Base-by-base conservation (phyloP, 306 rosid species). In the Argentina anserina region DNA sequence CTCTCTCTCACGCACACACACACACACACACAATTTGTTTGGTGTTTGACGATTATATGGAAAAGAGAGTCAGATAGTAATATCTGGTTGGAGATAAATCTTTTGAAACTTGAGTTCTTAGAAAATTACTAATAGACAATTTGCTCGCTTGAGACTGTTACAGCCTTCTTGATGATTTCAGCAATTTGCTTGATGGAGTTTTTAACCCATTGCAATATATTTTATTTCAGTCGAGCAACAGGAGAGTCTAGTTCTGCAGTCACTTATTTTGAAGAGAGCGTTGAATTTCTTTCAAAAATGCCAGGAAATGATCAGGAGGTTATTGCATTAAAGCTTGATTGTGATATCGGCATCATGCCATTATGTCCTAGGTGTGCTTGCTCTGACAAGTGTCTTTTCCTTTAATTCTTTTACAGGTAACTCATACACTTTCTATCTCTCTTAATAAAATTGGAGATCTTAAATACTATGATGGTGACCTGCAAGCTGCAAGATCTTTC, bases 361-460 rank as follows among this genome's bases (percentile, higher is more conserved):
- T 56, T 56, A 26, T 58, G 10, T 66, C 63, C 21, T 58, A 26
- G 41, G 63, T 12, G 41, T 63, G 40, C 36, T 31, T 26, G 20
- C 37, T 43, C 47, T 74, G 41, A 25, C 67, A n/a, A 2, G 20
- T 25, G 47, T 13, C 50, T 61, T 50, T 63, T 67, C 40, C 69
- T 39, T 68, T 17, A 58, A 33, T 68, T 62, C 37, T 66, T 66
- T 49, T 58, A 29, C 87, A 95, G 97, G 78, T 95, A 71, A 84
- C 84, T 10, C 97, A 90, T 78, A 95, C 99, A 61, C 97, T 95
- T 65, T 91, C 97, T 47, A 97, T 91, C 73, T 95, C 99, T 47
- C 97, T 94, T 34, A 91, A 95, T 82, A 95, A 95, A 86, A 88
- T 95, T 79, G 98, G 98, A 59, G 98, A 91, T 84, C 96, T 94